phyloP scores from a whole-genome alignment of 2,329 filamentous ascomycete species.

The Amphichorda felina region DNA sequence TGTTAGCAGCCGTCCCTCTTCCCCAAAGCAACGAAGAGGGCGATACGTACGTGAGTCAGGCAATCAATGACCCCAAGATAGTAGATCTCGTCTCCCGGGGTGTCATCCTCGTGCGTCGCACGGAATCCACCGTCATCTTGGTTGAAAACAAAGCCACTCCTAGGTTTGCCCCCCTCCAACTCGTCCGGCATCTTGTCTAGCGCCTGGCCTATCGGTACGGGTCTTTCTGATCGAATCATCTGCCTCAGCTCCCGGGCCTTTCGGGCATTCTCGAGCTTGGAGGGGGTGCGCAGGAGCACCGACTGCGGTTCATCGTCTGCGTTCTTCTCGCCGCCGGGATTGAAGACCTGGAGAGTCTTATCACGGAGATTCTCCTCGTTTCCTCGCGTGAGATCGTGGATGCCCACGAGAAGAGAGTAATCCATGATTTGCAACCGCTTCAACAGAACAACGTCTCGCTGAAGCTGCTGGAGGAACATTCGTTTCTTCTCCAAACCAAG shows the following conservation, averaged over 20 bases:
- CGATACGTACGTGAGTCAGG: constrained; percentile 64
- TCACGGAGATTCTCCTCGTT: constrained; percentile 88
- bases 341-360: constrained; percentile 89
- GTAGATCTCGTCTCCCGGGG: constrained; percentile 82
- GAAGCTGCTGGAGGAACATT: constrained; percentile 79
- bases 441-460: constrained; percentile 74
- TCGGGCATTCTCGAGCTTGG: constrained; percentile 80
- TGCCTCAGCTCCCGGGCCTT: constrained; percentile 86
- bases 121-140: constrained; percentile 86
- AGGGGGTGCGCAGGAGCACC: constrained; percentile 76
- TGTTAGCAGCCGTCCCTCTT: neutral
- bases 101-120: constrained; percentile 84
- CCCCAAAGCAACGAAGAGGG: neutral
- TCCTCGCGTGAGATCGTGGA: constrained; percentile 80
- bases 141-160: constrained; percentile 71
- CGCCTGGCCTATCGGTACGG: constrained; percentile 81
- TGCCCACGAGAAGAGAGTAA: constrained; percentile 88
- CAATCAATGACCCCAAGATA: constrained; percentile 98
- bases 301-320: constrained; percentile 47
- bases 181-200: constrained; percentile 83
- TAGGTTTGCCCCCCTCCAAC: constrained; percentile 61
- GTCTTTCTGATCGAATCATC: constrained; percentile 85
- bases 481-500: constrained; percentile 82
- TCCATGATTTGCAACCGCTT: constrained; percentile 96
- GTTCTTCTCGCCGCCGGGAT: constrained; percentile 64